phyloP scores from a whole-genome alignment of 2,329 filamentous ascomycete genomes.

The Aspergillus melleus region DNA sequence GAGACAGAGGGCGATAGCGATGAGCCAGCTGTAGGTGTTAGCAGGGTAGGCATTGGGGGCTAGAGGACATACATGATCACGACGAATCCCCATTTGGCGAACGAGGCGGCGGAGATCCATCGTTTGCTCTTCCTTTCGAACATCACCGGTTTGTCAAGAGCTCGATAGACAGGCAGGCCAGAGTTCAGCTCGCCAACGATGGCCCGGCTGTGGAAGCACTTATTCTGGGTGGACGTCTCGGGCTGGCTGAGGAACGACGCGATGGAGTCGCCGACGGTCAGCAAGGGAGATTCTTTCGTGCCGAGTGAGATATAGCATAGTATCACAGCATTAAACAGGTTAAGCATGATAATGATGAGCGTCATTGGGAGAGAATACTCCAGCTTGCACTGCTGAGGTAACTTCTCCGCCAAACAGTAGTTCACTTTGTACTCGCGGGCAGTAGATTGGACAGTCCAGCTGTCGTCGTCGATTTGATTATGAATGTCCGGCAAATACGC shows the following conservation, averaged over 20 bases:
- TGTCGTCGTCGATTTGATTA: not conserved
- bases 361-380: slow-evolving; percentile 17
- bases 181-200: not conserved
- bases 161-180: not conserved
- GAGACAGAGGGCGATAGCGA: not conserved
- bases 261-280: slow-evolving; percentile 40
- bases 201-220: slow-evolving; percentile 21
- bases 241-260: slow-evolving; percentile 35
- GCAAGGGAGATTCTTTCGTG: slow-evolving; percentile 20
- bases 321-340: slow-evolving; percentile 15
- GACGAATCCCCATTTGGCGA: not conserved
- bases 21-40: not conserved
- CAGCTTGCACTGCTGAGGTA: slow-evolving; percentile 20
- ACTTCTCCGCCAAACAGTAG: slow-evolving; percentile 14
- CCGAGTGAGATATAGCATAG: not conserved
- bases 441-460: slow-evolving; percentile 4
- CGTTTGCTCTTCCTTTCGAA: not conserved
- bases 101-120: not conserved
- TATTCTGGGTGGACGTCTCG: slow-evolving; percentile 28
- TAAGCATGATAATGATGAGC: slow-evolving; percentile 21
- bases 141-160: not conserved
- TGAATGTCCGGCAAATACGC: not conserved
- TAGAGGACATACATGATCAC: not conserved
- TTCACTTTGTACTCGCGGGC: not conserved
- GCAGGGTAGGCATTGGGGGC: not conserved